Evolutionary conservation across 1,284 basidiomycete species (phyloP).

Genomic region (Coniophora puteana): DNA sequence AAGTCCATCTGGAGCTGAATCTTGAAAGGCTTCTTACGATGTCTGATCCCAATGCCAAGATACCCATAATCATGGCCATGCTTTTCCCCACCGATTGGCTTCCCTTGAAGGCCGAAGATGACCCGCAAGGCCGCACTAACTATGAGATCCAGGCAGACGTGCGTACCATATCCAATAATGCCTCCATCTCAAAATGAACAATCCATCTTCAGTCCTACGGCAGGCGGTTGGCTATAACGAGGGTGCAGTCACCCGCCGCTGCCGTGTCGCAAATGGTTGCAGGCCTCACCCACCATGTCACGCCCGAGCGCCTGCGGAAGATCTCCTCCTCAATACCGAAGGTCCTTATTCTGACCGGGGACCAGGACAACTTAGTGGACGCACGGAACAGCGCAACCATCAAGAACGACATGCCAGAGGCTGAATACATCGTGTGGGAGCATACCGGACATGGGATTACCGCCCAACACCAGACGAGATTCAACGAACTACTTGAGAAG

Average conservation of each 20-base stretch:
- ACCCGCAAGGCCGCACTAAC: constrained; percentile 58
- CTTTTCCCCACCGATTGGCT: constrained; percentile 62
- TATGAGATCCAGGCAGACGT: constrained; percentile 54
- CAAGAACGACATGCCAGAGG: constrained; percentile 62
- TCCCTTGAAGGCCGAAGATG: constrained; percentile 43
- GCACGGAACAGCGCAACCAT: constrained; percentile 56
- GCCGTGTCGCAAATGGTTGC: constrained; percentile 76
- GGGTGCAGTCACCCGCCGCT: constrained; percentile 60
- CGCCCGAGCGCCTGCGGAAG: constrained; percentile 45
- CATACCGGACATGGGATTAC: constrained; percentile 69
- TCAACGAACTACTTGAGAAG: constrained; percentile 57
- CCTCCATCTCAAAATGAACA: neutral
- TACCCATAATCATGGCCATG: constrained; percentile 55
- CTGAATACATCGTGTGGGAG: constrained; percentile 63
- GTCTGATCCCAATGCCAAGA: constrained; percentile 28
- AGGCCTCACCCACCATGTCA: constrained; percentile 65
- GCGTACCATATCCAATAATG: constrained; percentile 9
- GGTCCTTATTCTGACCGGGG: constrained; percentile 71
- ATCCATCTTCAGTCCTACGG: constrained; percentile 39
- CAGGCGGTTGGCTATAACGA: constrained; percentile 51
- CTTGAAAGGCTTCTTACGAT: constrained; percentile 12
- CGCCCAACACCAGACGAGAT: constrained; percentile 46
- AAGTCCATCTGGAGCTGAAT: neutral
- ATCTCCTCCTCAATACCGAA: constrained; percentile 59
- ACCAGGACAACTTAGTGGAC: constrained; percentile 66